A percentile compares a stretch with the other conserved stretches of the same genome.
phyloP scores from a whole-genome alignment of 768 basidiomycete genomes.

The Clitopilus hobsonii region DNA sequence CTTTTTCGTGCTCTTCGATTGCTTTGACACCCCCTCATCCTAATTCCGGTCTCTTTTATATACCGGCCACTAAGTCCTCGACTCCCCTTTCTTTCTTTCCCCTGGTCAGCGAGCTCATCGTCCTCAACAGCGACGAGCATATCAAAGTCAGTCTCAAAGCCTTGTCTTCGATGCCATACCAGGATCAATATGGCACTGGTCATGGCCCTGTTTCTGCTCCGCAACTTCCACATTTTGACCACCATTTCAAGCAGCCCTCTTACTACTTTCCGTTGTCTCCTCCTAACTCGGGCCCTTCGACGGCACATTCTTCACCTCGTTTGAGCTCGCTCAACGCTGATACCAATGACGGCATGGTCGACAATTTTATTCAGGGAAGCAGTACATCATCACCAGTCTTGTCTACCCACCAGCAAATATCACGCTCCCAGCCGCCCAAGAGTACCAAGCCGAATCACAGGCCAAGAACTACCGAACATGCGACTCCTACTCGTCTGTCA shows the following conservation, averaged over 20 bases:
- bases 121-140: background rate
- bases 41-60: conserved; percentile 19
- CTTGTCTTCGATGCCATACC: conserved; percentile 8
- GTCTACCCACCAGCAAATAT: conserved; percentile 14
- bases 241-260: conserved; percentile 16
- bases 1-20: background rate
- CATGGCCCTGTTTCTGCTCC: conserved; percentile 4
- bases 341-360: conserved; percentile 20
- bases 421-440: background rate
- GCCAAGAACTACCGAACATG: background rate
- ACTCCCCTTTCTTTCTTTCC: conserved; percentile 15
- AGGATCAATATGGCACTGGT: conserved; percentile 10
- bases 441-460: background rate
- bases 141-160: conserved; percentile 7
- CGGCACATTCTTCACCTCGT: conserved; percentile 34
- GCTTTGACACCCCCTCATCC: background rate
- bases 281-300: conserved; percentile 36
- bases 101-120: conserved; percentile 12
- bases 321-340: conserved; percentile 19
- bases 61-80: conserved; percentile 17
- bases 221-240: conserved; percentile 2
- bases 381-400: conserved; percentile 24
- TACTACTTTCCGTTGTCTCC: conserved; percentile 44
- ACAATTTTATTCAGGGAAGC: conserved; percentile 5
- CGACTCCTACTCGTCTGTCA: conserved; percentile 15